Evolutionary conservation across 169 alveolate species (phyloP).

Genomic region (Condylostoma magnum): DNA sequence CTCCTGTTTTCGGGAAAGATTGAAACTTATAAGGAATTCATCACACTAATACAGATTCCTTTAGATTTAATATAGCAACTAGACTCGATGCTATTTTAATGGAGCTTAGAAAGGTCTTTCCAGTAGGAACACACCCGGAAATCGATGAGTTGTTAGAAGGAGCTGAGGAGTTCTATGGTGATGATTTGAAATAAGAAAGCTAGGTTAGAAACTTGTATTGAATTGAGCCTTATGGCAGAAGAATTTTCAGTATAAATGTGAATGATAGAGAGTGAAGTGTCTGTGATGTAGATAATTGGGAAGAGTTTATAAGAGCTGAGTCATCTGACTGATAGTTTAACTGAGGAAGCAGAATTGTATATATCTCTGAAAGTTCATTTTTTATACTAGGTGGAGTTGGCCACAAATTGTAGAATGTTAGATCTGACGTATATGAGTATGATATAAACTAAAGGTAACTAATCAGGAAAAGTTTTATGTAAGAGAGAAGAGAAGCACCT

Average conservation of each 20-base stretch:
- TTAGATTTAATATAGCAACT: neutral
- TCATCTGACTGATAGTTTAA: neutral
- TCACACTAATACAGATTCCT: neutral
- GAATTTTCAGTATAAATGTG: neutral
- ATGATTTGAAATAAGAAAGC: neutral
- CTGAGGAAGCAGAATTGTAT: conserved; percentile 25
- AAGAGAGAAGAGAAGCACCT: conserved; percentile 19
- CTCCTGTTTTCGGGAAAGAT: neutral
- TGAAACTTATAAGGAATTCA: conserved; percentile 22
- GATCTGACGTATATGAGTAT: conserved; percentile 7
- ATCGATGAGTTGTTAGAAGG: neutral
- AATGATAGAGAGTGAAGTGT: neutral
- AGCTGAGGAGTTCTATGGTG: neutral
- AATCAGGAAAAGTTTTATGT: neutral
- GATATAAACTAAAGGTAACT: neutral
- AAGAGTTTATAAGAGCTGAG: conserved; percentile 18
- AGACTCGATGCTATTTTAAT: conserved; percentile 1
- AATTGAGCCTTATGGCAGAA: neutral
- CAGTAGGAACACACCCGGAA: neutral
- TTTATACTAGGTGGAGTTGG: conserved; percentile 21
- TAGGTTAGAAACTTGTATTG: neutral
- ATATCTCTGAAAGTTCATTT: conserved; percentile 7
- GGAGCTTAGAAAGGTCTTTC: neutral
- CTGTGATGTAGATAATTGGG: neutral
- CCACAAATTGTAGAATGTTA: neutral